A percentile compares a stretch with the other conserved stretches of the same genome.
These are phyloP conservation scores for Xylaria venustula DNA, from an alignment of 495 filamentous ascomycete species.

Conservation along the genomic window DNA sequence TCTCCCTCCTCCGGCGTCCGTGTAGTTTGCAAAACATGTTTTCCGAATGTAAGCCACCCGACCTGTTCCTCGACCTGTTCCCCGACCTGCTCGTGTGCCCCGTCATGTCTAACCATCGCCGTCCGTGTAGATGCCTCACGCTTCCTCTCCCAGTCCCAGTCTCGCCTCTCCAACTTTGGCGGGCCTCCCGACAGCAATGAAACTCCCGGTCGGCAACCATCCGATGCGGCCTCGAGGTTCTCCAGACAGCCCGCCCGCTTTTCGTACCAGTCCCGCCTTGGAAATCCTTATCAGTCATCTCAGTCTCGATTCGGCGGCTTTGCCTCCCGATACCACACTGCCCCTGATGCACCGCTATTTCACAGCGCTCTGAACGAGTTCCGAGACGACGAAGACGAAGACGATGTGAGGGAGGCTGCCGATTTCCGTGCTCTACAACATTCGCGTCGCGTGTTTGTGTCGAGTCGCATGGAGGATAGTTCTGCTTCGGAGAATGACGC, in stretches of 20 bases:
- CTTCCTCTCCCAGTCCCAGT: conserved; percentile 97
- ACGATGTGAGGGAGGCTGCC: conserved; percentile 87
- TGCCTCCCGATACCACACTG: conserved; percentile 63
- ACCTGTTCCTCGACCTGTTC: too few relatives aligned
- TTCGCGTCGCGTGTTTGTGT: conserved; percentile 83
- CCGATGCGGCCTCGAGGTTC: conserved; percentile 36
- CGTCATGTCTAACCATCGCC: conserved; percentile 16
- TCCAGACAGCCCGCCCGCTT: conserved; percentile 35
- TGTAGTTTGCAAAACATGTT: conserved; percentile 63
- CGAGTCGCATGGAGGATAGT: conserved; percentile 74
- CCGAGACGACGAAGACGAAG: conserved; percentile 86
- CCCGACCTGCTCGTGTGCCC: conserved; percentile 7
- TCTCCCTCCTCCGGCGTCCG: conserved; percentile 28
- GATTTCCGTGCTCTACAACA: conserved; percentile 89
- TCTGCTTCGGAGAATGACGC: conserved; percentile 74
- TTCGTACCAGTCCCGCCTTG: conserved; percentile 40
- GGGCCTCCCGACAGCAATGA: conserved; percentile 59
- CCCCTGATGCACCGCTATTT: conserved; percentile 83
- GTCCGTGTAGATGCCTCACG: conserved; percentile 79
- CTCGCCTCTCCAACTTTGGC: conserved; percentile 64
- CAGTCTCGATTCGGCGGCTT: conserved; percentile 71
- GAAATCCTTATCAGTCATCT: conserved; percentile 71
- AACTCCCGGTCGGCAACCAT: conserved; percentile 28
- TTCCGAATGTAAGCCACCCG: conserved; percentile 85
- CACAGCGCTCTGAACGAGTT: conserved; percentile 76